Conservation (phyloP, 306 rosid species). For the Senna tora region DNA sequence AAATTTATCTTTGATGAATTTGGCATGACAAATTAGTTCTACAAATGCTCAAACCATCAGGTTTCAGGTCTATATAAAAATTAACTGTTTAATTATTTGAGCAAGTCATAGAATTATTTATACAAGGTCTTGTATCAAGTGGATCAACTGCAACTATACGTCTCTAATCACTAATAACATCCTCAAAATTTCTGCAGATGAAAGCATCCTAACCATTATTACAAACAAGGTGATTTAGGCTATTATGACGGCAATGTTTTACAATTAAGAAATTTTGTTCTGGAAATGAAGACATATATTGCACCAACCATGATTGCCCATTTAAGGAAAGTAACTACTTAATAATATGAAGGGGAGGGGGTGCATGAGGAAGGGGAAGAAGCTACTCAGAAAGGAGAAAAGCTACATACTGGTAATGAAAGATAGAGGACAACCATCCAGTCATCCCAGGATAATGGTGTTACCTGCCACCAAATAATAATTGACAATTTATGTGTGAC, state of each 20-base stretch:
- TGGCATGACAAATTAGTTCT: constrained; percentile 16
- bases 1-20: constrained; percentile 10
- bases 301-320: constrained; percentile 10
- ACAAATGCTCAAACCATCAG: constrained; percentile 22
- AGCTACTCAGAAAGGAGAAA: constrained; percentile 22
- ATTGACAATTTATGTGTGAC: constrained; percentile 12
- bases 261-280: constrained; percentile 13
- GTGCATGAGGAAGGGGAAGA: constrained; percentile 11
- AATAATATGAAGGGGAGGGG: not conserved
- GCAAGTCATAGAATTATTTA: constrained; percentile 1
- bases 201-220: constrained; percentile 14
- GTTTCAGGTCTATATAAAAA: not conserved
- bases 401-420: constrained; percentile 80
- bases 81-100: not conserved
- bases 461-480: constrained; percentile 60
- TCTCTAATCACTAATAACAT: not conserved
- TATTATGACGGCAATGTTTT: not conserved
- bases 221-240: constrained; percentile 14
- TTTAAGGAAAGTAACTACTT: constrained; percentile 32
- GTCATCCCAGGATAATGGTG: constrained; percentile 87
- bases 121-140: constrained; percentile 2
- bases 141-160: constrained; percentile 15
- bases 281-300: constrained; percentile 19
- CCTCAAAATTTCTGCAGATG: constrained; percentile 13
- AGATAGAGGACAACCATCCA: constrained; percentile 89